Evolutionary conservation across 2,329 filamentous ascomycete species (phyloP).

Genomic region (Orbilia javanica): DNA sequence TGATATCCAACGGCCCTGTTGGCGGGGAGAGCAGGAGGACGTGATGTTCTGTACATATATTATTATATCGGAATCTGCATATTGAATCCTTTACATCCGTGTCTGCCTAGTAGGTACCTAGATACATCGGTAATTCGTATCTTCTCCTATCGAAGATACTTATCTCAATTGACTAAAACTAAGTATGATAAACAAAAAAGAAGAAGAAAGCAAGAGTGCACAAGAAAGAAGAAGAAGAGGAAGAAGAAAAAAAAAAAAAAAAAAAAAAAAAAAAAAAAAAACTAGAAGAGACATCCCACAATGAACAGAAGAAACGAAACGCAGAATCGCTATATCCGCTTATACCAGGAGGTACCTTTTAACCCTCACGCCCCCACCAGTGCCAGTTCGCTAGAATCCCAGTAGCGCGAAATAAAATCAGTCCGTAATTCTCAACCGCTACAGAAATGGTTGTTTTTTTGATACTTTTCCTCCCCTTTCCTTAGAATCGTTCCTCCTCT

Average conservation of each 20-base stretch:
- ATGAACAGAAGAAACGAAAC: background rate
- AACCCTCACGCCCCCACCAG: background rate
- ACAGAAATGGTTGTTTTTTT: constrained; percentile 11
- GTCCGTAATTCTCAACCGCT: background rate
- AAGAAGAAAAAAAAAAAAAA: background rate
- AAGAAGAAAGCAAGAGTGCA: background rate
- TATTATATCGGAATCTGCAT: background rate
- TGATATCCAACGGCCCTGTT: background rate
- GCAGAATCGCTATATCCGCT: background rate
- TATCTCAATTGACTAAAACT: background rate
- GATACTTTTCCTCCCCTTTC: background rate
- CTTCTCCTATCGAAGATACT: background rate
- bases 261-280: background rate
- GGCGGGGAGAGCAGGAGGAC: background rate
- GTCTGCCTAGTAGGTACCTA: too few relatives aligned
- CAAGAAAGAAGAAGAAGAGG: background rate
- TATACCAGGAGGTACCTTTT: constrained; percentile 7
- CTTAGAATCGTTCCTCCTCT: background rate
- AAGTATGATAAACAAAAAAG: background rate
- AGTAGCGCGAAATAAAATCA: too few relatives aligned
- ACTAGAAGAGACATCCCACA: background rate
- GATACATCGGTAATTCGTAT: background rate
- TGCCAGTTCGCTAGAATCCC: too few relatives aligned
- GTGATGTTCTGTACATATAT: background rate
- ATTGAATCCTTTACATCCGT: background rate